Evolutionary conservation across 1,284 basidiomycete genomes (phyloP), one percentile per base, ranked within the genome.

Genomic region (Ustilago shanxiensis): DNA sequence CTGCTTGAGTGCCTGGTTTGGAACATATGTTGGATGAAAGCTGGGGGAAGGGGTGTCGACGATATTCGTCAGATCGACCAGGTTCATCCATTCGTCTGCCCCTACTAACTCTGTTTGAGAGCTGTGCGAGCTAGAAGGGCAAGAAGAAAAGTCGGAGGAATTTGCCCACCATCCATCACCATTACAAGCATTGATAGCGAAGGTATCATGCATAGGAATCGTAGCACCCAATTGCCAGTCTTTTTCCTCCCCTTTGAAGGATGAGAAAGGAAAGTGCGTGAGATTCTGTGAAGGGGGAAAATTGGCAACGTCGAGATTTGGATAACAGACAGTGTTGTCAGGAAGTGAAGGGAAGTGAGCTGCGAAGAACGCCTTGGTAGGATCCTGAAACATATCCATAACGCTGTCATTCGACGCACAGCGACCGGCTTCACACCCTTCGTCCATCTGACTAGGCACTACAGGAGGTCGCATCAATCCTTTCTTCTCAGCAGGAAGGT

Each of bases 11-110:
- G 41, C 41, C 3, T 9, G 18, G 20, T 20, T 44, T 16, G 7
- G n/a, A 37, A 8, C 35, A 14, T 44, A 44, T 20, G n/a, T n/a
- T 7, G 41, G n/a, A 7, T 5, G 3, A 44, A 20, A 44, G 11
- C n/a, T 44, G 7, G 41, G n/a, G 11, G 49, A 37, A 20, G 18
- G 24, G 24, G 28, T 24, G 35, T 55, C 44, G 18, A 1, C 9
- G 18, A 16, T n/a, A 16, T 24, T 31, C 3, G 29, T 26, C 9
- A 22, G 16, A 18, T 52, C 62, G 28, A 44, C 4, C 29, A 57
- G 18, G 1, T 47, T 33, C 13, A 44, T 35, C 62, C 62, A 64
- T 0, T 45, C 49, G 5, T 56, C 54, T 28, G 44, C 6, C n/a
- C 22, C 45, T 50, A 7, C 35, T 3, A 14, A 14, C 41, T 44